A percentile compares a stretch with the other conserved stretches of the same genome.
Evolutionary conservation across 1,284 basidiomycete species (phyloP).

Genomic region (Irpex lacteus): DNA sequence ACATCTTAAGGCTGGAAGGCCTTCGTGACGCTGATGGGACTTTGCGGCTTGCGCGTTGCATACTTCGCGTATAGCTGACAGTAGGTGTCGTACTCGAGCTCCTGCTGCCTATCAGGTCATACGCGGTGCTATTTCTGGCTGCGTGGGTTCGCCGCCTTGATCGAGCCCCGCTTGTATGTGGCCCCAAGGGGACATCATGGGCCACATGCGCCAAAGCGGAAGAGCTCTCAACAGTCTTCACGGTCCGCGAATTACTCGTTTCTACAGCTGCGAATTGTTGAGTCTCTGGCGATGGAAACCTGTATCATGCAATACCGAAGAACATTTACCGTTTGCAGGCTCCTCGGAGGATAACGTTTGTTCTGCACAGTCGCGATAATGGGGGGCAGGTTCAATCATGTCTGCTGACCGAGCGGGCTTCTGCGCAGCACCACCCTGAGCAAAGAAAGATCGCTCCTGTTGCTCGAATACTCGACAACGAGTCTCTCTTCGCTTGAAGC

Average conservation of each 20-base stretch:
- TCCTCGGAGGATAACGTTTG: not conserved
- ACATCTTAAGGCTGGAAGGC: not conserved
- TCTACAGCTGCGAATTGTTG: not conserved
- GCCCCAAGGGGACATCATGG: not conserved
- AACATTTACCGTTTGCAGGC: not conserved
- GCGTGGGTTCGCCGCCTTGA: not conserved
- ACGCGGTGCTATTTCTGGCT: not conserved
- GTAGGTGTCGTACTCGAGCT: not conserved
- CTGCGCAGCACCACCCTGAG: not conserved
- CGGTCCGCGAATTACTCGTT: not conserved
- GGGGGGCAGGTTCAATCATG: not conserved
- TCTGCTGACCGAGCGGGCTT: not conserved
- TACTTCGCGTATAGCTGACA: not conserved
- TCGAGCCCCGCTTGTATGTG: not conserved
- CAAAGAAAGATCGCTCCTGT: constrained; percentile 10
- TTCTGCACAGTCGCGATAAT: not conserved
- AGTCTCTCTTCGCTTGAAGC: not conserved
- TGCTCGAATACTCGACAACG: constrained; percentile 7
- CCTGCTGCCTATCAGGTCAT: not conserved
- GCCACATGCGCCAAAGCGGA: not conserved
- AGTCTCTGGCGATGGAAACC: not conserved
- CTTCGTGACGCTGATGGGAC: not conserved
- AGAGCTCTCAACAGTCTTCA: no score
- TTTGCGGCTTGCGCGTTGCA: not conserved
- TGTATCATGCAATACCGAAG: not conserved